Evolutionary conservation across 345 rosid species (phyloP), one percentile per base, ranked within the genome.

Genomic region (Citrus australasica): DNA sequence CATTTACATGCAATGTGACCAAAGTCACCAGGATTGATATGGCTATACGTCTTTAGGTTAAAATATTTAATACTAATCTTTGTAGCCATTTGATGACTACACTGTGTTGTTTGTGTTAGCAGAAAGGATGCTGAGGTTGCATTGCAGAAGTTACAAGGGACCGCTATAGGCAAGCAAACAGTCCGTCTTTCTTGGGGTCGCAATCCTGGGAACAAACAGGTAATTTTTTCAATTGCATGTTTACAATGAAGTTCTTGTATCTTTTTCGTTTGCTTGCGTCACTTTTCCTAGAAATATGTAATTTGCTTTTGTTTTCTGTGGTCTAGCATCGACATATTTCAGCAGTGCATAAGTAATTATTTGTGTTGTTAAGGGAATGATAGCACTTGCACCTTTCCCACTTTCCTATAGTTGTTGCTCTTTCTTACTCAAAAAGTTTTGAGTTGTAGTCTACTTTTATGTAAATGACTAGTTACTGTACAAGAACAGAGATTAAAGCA

Each of bases 111-210:
- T 24, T 75, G 51, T 65, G 65, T 80, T 84, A 75, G 69, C 82
- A 96, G 99, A 89, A 92, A 92, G 80, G 85, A 83, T 81, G 99
- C 98, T 4, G 98, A 92, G 89, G 95, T 89, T 33, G 95, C 99
- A 32, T 84, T 96, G 63, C 85, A 92, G 83, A 87, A 76, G 69
- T 85, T 93, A 86, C 93, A 92, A 25, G 97, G 93, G 72, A 88
- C 94, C 63, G 86, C 84, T 37, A 91, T 96, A 9, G 98, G 99
- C 74, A 93, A 93, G 85, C 97, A 96, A 81, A 89, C 94, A 22
- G 95, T 95, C 70, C 95, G 99, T 13, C 96, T 95, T 81, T 93
- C 99, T 27, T 95, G 99, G 99, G 98, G 98, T 60, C 93, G 98
- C 73, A 93, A 83, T 74, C 93, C 94, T 5, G 93, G 83, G 25